A percentile compares a stretch with the other conserved stretches of the same genome.
Conservation (phyloP, 768 basidiomycete species). For the Boletus reticulatus region DNA sequence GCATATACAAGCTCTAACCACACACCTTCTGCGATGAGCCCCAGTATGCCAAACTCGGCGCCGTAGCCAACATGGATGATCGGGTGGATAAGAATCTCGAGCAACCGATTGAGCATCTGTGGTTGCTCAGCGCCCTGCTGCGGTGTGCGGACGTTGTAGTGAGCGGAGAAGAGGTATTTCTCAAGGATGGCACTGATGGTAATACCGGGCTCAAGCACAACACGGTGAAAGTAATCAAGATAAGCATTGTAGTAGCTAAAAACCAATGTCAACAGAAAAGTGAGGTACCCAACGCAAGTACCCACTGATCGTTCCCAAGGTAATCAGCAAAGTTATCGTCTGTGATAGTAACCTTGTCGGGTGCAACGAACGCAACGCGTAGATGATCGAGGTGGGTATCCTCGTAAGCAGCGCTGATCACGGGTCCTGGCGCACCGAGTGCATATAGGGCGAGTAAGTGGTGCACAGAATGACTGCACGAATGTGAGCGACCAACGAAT, state of each 20-base stretch:
- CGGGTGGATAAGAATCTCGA: constrained; percentile 62
- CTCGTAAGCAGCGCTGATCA: constrained; percentile 43
- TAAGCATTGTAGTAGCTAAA: constrained; percentile 33
- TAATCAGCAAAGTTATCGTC: constrained; percentile 24
- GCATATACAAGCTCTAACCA: neutral
- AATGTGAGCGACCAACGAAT: neutral
- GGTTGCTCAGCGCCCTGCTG: constrained; percentile 38
- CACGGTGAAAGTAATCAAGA: constrained; percentile 30
- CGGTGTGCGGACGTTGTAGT: constrained; percentile 42
- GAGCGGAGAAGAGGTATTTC: constrained; percentile 55
- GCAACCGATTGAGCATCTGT: constrained; percentile 56
- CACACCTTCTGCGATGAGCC: constrained; percentile 62
- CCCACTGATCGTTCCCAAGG: constrained; percentile 32
- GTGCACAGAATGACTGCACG: constrained; percentile 53
- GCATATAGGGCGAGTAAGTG: constrained; percentile 57
- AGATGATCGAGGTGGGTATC: constrained; percentile 39
- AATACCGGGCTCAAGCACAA: constrained; percentile 28
- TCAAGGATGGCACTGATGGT: constrained; percentile 46
- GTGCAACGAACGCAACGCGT: constrained; percentile 32
- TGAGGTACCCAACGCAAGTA: neutral
- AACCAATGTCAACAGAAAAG: neutral
- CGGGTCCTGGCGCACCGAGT: constrained; percentile 48
- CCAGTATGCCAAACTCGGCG: constrained; percentile 60
- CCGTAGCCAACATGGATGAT: constrained; percentile 66
- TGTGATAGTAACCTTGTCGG: constrained; percentile 23